Base-by-base conservation (phyloP, 495 filamentous ascomycete genomes). In the Talaromyces stipitatus region DNA sequence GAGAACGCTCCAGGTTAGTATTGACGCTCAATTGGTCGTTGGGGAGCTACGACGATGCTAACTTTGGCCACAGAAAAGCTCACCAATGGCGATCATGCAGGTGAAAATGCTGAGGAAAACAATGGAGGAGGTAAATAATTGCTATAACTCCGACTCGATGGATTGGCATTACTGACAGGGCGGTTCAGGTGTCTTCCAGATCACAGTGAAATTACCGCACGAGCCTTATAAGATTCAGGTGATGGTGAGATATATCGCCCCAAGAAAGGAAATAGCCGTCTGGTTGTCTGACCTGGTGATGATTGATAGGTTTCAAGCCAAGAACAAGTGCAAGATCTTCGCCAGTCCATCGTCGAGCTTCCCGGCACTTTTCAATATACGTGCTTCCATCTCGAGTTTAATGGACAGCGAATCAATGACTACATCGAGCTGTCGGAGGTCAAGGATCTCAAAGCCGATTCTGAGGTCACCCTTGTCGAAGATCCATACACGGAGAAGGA, bases 401-500 rank as follows among this genome's bases (percentile, higher is more conserved):
- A 90, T 20, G 87, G 88, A 54, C 73, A 85, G 64, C 85, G 88
- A 43, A 86, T 97, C 77, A 97, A 97, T 68, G 95, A 99, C 73
- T 97, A 92, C 61, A 76, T 92, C 56, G 90, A 95, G 73, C 77
- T 99, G 45, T 94, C 92, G 24, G 95, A 97, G 68, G 87, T 97
- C 20, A 77, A 84, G n/a, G 91, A 79, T 43, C 79, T 97, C 28
- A 80, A 79, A 33, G 72, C 84, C 8, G 85, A 87, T 55, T 85
- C 91, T 10, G 85, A 89, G 67, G 76, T 97, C 36, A 80, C 78
- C 30, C 74, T 99, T 58, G 84, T 97, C 41, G 90, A 97, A 72
- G 95, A 99, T 65, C 89, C 95, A 16, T 99, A 99, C 70, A 99
- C 90, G 23, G 95, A 97, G 75, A 97, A 96, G 78, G 94, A 97